Base-by-base conservation (phyloP, 768 basidiomycete species). In the Strobilomyces confusus region DNA sequence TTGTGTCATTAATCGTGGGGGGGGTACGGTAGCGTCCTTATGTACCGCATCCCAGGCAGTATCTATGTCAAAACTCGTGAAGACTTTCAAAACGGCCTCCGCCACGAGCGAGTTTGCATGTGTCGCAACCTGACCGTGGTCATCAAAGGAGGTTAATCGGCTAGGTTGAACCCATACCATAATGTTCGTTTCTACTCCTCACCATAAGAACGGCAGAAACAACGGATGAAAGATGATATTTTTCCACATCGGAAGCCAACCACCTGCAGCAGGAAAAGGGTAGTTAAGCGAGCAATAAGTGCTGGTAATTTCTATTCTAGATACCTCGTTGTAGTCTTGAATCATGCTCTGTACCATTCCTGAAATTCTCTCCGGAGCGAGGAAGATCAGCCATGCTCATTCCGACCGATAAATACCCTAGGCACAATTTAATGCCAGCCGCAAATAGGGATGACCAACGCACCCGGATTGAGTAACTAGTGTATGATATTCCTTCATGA, bases 191-290 rank as follows among this genome's bases (percentile, higher is more conserved):
- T 92, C 87, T 73, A 47, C 25, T 26, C 12, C 20, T 13, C 9
- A 13, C 9, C 0, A 22, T 57, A 14, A 53, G 33, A 34, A 45
- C 23, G 14, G 25, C 14, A 91, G 80, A 38, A 37, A 34, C 17
- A 3, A 3, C 14, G 9, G 3, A 38, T 15, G 3, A 19, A 23
- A 38, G 19, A 32, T 80, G 15, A 92, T 78, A 57, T 92, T 92
- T 71, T 91, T 92, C 90, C 90, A 92, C 89, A 92, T 91, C 0
- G 90, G 90, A 32, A 92, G 70, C 87, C 89, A 89, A 3, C 90
- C 90, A 15, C 87, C 80, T 77, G 58, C 9, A 33, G 56, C 8
- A 34, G 38, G 23, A 14, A 3, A 42, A 49, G 89, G 92, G n/a
- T n/a, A 9, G 14, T 52, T 57, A 7, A 54, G 46, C 37, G 40